Evolutionary conservation across 2,329 filamentous ascomycete genomes (phyloP), one percentile per base, ranked within the genome.

Genomic region (Colletotrichum sublineola): DNA sequence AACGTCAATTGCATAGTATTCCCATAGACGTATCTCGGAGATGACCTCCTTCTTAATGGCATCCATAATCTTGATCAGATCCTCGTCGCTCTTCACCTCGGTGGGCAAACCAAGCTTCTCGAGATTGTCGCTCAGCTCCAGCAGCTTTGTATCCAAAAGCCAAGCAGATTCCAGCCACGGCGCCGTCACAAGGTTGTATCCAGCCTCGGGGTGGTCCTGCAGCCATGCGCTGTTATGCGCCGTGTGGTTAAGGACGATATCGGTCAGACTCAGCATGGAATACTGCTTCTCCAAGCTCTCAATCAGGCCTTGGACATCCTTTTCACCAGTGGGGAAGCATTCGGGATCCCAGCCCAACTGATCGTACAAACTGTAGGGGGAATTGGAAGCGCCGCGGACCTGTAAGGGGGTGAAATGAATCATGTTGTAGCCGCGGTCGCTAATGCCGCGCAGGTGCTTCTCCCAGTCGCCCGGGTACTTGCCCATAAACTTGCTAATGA

Each of bases 401-500:
- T 97, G 96, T 75, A 99, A 86, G 12, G 96, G 96, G 2, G 96
- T 98, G 81, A 99, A 99, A 82, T 99, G 96, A 73, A 99, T 91
- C 95, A 98, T 98, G 84, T 99, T 99, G 87, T 99, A 99, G 57
- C 95, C 95, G 73, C 96, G 89, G 78, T 93, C 90, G 80, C 94
- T 93, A 80, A 99, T 97, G 38, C 96, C 95, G 68, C 89, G 88
- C 69, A 99, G 85, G 80, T 98, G 96, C 63, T 90, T 92, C 80
- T 98, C 91, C 95, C 96, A 99, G 78, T 97, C 94, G 20, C 87
- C 87, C 0, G 96, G 94, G 79, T 96, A 97, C 79, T 92, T 91
- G 74, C 96, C 96, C 94, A 99, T 97, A 84, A 98, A 98, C 83
- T 99, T 99, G 80, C 96, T 98, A 74, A 99, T 94, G 68, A 96